These are phyloP conservation scores for Beauveria brongniartii DNA, from an alignment of 2,329 filamentous ascomycete genomes.

Conservation along the genomic window DNA sequence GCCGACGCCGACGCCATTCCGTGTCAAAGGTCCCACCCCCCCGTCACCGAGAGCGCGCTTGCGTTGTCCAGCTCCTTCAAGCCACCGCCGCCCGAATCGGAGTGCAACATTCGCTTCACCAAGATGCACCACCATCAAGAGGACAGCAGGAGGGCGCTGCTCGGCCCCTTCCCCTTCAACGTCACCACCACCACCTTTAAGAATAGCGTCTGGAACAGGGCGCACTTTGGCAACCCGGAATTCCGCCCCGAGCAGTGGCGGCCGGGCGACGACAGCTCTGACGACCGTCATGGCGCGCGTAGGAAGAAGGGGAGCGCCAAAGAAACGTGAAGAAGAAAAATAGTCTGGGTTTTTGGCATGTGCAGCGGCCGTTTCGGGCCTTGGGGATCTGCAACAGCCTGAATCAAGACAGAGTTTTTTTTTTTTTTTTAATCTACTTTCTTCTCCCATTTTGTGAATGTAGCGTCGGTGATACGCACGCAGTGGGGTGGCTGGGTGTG, in stretches of 20 bases:
- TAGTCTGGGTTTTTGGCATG: background rate
- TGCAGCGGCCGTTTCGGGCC: background rate
- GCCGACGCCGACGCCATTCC: background rate
- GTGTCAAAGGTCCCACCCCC: background rate
- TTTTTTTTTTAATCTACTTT: background rate
- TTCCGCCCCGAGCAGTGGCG: conserved; percentile 38
- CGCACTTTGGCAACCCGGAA: conserved; percentile 57
- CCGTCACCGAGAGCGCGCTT: background rate
- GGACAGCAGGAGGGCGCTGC: conserved; percentile 26
- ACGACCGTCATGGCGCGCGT: conserved; percentile 18
- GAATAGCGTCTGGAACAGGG: conserved; percentile 58
- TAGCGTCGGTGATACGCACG: background rate
- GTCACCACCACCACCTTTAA: conserved; percentile 51
- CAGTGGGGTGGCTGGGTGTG: background rate
- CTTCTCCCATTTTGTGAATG: background rate
- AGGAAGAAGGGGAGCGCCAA: background rate
- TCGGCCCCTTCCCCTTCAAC: conserved; percentile 16
- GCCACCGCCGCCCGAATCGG: conserved; percentile 8
- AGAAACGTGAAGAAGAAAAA: background rate
- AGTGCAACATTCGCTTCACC: conserved; percentile 41
- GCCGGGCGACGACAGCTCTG: conserved; percentile 31
- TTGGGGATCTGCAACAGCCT: background rate
- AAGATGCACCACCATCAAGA: conserved; percentile 41
- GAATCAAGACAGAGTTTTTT: background rate
- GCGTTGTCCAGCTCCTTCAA: background rate